Evolutionary conservation across 2,329 filamentous ascomycete genomes (phyloP).

Genomic region (Dactylellina parvicollis): DNA sequence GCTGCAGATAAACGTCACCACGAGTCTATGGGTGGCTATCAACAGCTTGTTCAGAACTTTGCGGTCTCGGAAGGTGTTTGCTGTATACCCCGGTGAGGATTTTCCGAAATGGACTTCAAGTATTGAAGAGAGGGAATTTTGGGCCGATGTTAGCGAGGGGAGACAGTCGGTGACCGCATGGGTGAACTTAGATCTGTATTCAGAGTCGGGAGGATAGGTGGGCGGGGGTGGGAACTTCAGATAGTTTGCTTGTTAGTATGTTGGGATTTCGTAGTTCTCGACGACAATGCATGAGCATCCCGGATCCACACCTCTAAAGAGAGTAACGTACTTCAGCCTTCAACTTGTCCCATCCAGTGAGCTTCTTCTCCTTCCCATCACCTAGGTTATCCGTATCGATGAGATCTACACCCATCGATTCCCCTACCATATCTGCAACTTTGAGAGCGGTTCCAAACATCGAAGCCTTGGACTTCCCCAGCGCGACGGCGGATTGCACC

Average conservation of each 20-base stretch:
- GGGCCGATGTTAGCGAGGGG: constrained; percentile 19
- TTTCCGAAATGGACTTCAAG: constrained; percentile 14
- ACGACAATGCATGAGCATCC: no score
- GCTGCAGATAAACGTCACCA: constrained; percentile 41
- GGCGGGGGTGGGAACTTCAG: constrained; percentile 34
- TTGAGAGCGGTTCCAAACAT: constrained; percentile 9
- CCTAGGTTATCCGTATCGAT: constrained; percentile 13
- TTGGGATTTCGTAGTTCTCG: no score
- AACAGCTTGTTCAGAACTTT: constrained; percentile 29
- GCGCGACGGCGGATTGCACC: constrained; percentile 18
- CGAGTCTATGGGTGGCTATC: constrained; percentile 28
- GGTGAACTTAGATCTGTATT: constrained; percentile 38
- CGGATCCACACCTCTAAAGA: no score
- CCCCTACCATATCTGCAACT: constrained; percentile 18
- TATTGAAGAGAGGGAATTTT: constrained; percentile 9
- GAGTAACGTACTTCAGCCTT: constrained; percentile 36
- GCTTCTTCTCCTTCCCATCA: constrained; percentile 5
- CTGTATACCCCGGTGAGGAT: background rate
- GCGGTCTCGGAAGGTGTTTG: constrained; percentile 14
- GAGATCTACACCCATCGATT: constrained; percentile 23
- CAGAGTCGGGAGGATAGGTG: constrained; percentile 33
- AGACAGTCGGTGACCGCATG: constrained; percentile 28
- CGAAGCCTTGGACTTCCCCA: constrained; percentile 28
- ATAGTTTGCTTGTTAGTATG: no score
- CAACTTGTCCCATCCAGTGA: constrained; percentile 31